Evolutionary conservation across 257 asterid species (phyloP), one percentile per base, ranked within the genome.

Genomic region (Gynochthodes officinalis): DNA sequence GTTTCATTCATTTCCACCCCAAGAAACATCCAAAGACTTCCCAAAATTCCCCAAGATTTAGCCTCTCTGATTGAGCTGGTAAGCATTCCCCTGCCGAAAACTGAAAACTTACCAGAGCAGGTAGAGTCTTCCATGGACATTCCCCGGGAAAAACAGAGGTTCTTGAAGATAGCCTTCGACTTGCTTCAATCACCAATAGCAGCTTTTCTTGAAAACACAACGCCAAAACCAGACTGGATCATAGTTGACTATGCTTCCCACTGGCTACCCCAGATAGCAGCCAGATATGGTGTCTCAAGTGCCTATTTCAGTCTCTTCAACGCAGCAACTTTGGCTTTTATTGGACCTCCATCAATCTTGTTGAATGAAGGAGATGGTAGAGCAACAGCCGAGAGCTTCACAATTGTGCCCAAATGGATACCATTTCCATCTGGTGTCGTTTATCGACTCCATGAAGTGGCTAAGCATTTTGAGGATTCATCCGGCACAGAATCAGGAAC

Each of bases 101-200:
- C 88, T 2, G 76, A 80, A 5, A 72, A 81, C 82, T 77, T 93
- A 62, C 89, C 97, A 0, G 75, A 87, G 21, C 53, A 74, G 15
- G 93, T 88, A 18, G 96, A 93, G 82, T 93, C 97, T 19, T 93
- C 98, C 39, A 90, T 93, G 97, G 98, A 93, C 64, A 88, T 93
- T 44, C 85, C 92, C 43, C 85, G 84, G 50, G 81, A 77, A 27
- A 85, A 85, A 78, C 93, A 87, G 25, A 92, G 84, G 83, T 66
- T 89, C 73, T 73, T 93, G 70, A 93, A 93, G 71, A 82, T 86
- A 12, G 98, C 96, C 8, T 81, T 87, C 8, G 98, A 93, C 76
- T 75, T 80, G 75, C 92, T 90, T 30, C 77, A 86, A 77, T 80
- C 89, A 4, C 72, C 78, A 4, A 2, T 93, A 2, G 77, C 88